Evolutionary conservation across 345 rosid genomes (phyloP).

Genomic region (Iberis pinnata): DNA sequence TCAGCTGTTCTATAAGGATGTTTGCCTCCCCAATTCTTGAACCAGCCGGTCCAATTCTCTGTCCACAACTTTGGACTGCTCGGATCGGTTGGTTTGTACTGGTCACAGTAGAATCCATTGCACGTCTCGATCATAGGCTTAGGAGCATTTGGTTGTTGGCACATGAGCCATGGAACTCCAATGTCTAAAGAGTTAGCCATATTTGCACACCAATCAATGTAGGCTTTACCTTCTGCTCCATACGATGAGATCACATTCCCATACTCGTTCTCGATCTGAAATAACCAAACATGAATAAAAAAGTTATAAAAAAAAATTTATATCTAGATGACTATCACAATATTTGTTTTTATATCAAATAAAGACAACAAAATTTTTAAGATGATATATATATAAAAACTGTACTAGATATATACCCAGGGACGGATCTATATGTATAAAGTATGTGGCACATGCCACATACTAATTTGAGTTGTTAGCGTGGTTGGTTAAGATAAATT

Average conservation of each 20-base stretch:
- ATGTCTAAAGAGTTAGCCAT: conserved; percentile 55
- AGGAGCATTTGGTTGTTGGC: conserved; percentile 64
- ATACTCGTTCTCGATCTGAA: conserved; percentile 74
- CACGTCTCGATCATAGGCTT: conserved; percentile 45
- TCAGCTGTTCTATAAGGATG: conserved; percentile 54
- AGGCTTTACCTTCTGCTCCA: conserved; percentile 51
- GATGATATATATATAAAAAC: no score
- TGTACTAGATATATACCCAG: no score
- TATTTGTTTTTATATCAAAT: no score
- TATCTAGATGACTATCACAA: no score
- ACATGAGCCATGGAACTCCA: conserved; percentile 85
- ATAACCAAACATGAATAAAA: background rate
- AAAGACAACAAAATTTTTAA: no score
- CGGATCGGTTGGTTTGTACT: conserved; percentile 30
- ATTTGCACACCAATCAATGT: conserved; percentile 59
- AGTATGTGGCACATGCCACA: no score
- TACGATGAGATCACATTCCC: conserved; percentile 50
- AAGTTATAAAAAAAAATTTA: background rate
- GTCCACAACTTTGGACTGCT: conserved; percentile 57
- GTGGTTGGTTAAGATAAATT: no score
- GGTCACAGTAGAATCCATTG: conserved; percentile 53
- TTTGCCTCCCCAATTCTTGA: conserved; percentile 48
- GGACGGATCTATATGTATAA: no score
- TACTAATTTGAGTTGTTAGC: no score
- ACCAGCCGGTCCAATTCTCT: conserved; percentile 76